These are phyloP conservation scores for Triglochin maritima DNA, from an alignment of 106 monocot genomes.

Conservation along the genomic window DNA sequence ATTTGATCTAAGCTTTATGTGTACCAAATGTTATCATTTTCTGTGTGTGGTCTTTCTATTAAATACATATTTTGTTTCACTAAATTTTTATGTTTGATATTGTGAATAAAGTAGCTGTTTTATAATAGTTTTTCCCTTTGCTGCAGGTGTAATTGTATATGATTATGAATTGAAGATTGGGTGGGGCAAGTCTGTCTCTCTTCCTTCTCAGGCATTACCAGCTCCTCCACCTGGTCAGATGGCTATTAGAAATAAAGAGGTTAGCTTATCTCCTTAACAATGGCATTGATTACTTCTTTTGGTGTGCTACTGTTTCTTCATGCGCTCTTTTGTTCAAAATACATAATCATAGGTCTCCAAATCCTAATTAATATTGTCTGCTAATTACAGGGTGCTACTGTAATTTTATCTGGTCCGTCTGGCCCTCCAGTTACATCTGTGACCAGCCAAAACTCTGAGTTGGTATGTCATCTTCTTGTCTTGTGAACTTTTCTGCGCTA, in stretches of 20 bases:
- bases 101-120: background rate
- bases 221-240: conserved; percentile 99
- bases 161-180: conserved; percentile 99
- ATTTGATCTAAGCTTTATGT: too few species aligned
- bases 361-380: background rate
- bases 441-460: conserved; percentile 72
- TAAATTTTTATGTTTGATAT: background rate
- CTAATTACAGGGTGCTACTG: conserved; percentile 63
- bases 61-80: background rate
- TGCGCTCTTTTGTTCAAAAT: background rate
- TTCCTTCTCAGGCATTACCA: conserved; percentile 96
- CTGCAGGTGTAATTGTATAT: conserved; percentile 83
- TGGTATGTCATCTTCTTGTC: conserved; percentile 39
- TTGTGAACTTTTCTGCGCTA: too few species aligned
- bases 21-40: too few species aligned
- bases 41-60: too few species aligned
- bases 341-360: background rate
- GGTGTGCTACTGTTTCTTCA: background rate
- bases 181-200: conserved; percentile 98
- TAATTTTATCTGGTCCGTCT: conserved; percentile 85
- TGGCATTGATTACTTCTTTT: background rate
- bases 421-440: conserved; percentile 61
- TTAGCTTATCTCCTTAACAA: conserved; percentile 2
- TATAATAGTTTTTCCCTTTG: background rate
- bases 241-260: conserved; percentile 99